Conservation (phyloP, 2,329 filamentous ascomycete genomes). For the Exophiala sp. region DNA sequence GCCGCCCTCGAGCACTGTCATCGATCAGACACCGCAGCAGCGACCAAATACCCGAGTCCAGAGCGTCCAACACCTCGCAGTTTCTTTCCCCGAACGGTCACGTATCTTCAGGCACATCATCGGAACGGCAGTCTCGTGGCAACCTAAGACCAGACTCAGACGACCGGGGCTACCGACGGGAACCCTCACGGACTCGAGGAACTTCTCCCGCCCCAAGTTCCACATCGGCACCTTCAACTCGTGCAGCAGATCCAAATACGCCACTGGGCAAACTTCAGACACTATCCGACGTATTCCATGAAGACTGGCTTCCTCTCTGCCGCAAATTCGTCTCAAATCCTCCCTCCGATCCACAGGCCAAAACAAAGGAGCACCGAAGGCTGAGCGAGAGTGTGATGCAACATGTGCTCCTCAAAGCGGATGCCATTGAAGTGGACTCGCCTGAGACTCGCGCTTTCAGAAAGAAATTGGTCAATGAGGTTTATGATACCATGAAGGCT, state of each 20-base stretch:
- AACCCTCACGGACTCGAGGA: conserved; percentile 18
- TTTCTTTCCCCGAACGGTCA: conserved; percentile 23
- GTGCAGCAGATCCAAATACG: conserved; percentile 34
- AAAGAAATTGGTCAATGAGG: conserved; percentile 40
- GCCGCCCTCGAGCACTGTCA: conserved; percentile 22
- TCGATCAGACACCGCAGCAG: conserved; percentile 23
- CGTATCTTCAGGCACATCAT: conserved; percentile 10
- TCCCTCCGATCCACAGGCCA: conserved; percentile 37
- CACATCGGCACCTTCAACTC: conserved; percentile 14
- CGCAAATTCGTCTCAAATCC: conserved; percentile 37
- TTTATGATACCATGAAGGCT: conserved; percentile 36
- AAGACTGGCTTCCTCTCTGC: conserved; percentile 36
- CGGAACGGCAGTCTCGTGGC: conserved; percentile 19
- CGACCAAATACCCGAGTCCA: conserved; percentile 15
- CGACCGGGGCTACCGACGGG: conserved; percentile 20
- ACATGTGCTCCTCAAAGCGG: conserved; percentile 50
- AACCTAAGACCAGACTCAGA: conserved; percentile 17
- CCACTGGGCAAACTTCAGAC: conserved; percentile 37
- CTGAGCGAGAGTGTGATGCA: conserved; percentile 41
- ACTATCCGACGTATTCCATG: conserved; percentile 36
- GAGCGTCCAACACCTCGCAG: conserved; percentile 4
- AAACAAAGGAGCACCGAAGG: conserved; percentile 41
- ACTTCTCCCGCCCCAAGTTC: conserved; percentile 15
- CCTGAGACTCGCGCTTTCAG: conserved; percentile 51
- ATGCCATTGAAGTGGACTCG: conserved; percentile 65